A percentile compares a stretch with the other conserved stretches of the same genome.
phyloP scores from a whole-genome alignment of 2,329 filamentous ascomycete species.

The Cytospora piceicola region DNA sequence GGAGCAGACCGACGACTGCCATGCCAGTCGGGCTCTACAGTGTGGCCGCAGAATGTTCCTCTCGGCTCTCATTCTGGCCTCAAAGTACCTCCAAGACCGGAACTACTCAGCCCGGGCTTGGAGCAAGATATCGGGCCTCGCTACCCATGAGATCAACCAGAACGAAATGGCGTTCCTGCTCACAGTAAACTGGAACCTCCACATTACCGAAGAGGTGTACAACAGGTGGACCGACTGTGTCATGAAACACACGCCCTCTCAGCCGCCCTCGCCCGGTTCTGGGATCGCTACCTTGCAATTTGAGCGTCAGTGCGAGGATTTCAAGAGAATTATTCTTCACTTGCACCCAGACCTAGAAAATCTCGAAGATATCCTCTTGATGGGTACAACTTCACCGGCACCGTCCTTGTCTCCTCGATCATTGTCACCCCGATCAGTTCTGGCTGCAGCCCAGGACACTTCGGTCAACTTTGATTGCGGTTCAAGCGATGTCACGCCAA shows the following conservation, averaged over 20 bases:
- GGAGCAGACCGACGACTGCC: slow-evolving; percentile 77
- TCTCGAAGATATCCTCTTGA: slow-evolving; percentile 52
- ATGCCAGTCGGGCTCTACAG: slow-evolving; percentile 79
- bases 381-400: slow-evolving; percentile 21
- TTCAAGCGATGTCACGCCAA: slow-evolving; percentile 46
- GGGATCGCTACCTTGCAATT: slow-evolving; percentile 45
- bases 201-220: slow-evolving; percentile 87
- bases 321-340: slow-evolving; percentile 61
- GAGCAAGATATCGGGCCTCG: slow-evolving; percentile 99
- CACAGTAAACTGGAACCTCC: slow-evolving; percentile 91
- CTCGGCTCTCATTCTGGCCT: slow-evolving; percentile 89
- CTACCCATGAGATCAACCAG: slow-evolving; percentile 90
- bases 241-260: slow-evolving; percentile 75
- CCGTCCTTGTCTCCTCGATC: slow-evolving; percentile 29
- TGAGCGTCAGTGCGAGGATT: slow-evolving; percentile 56
- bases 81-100: slow-evolving; percentile 96
- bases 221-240: slow-evolving; percentile 94
- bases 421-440: slow-evolving; percentile 48
- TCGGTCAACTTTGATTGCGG: slow-evolving; percentile 42
- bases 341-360: slow-evolving; percentile 64
- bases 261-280: slow-evolving; percentile 57
- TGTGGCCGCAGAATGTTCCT: slow-evolving; percentile 98
- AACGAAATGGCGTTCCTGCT: slow-evolving; percentile 92
- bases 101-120: slow-evolving; percentile 97
- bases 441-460: slow-evolving; percentile 48